phyloP scores from a whole-genome alignment of 306 rosid species.

The Cicer yamashitae region DNA sequence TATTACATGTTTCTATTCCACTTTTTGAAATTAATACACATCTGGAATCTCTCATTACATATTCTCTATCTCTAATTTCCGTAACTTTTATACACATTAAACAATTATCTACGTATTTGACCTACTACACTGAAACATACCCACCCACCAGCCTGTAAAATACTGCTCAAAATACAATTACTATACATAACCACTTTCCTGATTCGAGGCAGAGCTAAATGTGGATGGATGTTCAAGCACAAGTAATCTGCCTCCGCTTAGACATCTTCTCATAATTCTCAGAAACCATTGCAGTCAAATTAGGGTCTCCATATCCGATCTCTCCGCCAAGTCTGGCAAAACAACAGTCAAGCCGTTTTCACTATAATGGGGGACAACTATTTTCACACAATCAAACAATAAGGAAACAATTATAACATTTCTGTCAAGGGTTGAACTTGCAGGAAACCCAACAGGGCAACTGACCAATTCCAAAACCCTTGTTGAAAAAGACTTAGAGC shows the following conservation, averaged over 20 bases:
- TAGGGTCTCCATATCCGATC: constrained; percentile 91
- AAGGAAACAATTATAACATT: constrained; percentile 29
- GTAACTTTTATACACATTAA: constrained; percentile 46
- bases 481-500: neutral
- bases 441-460: constrained; percentile 19
- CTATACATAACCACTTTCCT: constrained; percentile 40
- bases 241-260: constrained; percentile 77
- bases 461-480: neutral
- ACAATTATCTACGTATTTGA: constrained; percentile 39
- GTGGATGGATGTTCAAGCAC: constrained; percentile 59
- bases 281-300: constrained; percentile 88
- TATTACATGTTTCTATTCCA: constrained; percentile 42
- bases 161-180: constrained; percentile 45
- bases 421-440: constrained; percentile 16
- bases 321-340: constrained; percentile 70
- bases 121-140: constrained; percentile 35
- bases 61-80: constrained; percentile 34
- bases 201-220: constrained; percentile 16
- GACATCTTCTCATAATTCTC: constrained; percentile 85
- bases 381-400: constrained; percentile 12
- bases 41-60: constrained; percentile 30
- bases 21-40: constrained; percentile 35
- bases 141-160: constrained; percentile 10
- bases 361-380: neutral
- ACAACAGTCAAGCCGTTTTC: constrained; percentile 1